Percentiles rank a stretch among this genome's conserved stretches.
These are phyloP conservation scores for Ramaria sp. DNA, from an alignment of 768 basidiomycete genomes.

Conservation along the genomic window DNA sequence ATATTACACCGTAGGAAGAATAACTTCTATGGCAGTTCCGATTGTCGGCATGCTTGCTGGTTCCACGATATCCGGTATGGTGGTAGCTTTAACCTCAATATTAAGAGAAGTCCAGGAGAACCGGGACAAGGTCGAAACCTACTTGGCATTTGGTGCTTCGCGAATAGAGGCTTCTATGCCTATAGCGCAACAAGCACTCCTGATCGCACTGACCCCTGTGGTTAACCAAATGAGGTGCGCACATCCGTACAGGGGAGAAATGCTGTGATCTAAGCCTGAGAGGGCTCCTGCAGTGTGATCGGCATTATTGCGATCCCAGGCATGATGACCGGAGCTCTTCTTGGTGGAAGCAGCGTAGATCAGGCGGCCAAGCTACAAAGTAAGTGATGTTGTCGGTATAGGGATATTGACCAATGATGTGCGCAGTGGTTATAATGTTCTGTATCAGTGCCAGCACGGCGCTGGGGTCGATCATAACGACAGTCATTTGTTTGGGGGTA, in stretches of 20 bases:
- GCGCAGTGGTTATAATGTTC: constrained; percentile 77
- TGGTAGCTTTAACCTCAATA: constrained; percentile 59
- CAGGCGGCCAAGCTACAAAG: constrained; percentile 80
- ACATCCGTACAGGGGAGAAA: not conserved
- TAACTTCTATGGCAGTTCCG: constrained; percentile 39
- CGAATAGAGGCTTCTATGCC: constrained; percentile 77
- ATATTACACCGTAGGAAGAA: not conserved
- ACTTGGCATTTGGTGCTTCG: constrained; percentile 78
- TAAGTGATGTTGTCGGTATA: constrained; percentile 12
- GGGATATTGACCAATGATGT: not conserved
- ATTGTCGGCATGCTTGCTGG: constrained; percentile 84
- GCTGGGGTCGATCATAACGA: constrained; percentile 56
- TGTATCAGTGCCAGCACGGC: constrained; percentile 77
- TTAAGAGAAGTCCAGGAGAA: constrained; percentile 74
- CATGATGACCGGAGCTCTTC: constrained; percentile 89
- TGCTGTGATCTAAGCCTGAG: not conserved
- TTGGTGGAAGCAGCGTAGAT: constrained; percentile 75
- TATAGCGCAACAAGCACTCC: constrained; percentile 67
- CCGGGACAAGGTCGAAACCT: constrained; percentile 74
- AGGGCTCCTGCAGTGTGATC: constrained; percentile 39
- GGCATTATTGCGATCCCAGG: constrained; percentile 76
- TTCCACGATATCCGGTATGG: constrained; percentile 64
- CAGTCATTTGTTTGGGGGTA: constrained; percentile 46
- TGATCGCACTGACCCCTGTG: constrained; percentile 66
- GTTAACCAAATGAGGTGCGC: constrained; percentile 77